These are phyloP conservation scores for Phytophthora constricta DNA, from an alignment of 352 stramenopile species.

Conservation along the genomic window DNA sequence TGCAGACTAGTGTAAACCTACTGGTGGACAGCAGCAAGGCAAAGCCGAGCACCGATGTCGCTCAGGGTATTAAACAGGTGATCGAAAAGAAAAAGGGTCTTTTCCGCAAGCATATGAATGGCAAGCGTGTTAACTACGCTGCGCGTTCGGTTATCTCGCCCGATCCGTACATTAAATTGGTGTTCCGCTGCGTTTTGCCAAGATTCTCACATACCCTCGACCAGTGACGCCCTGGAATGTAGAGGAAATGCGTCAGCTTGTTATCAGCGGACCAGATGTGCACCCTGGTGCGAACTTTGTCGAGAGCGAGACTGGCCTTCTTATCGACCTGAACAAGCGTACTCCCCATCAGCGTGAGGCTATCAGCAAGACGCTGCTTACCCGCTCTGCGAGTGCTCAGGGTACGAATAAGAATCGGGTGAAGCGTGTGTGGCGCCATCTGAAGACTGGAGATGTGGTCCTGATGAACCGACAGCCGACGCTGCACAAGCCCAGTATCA, in stretches of 20 bases:
- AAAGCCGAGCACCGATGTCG: conserved; percentile 65
- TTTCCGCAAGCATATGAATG: conserved; percentile 98
- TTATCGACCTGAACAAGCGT: conserved; percentile 96
- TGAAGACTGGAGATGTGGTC: conserved; percentile 98
- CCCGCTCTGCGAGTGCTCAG: conserved; percentile 81
- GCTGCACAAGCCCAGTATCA: conserved; percentile 99
- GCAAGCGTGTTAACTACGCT: conserved; percentile 99
- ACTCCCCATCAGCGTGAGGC: conserved; percentile 93
- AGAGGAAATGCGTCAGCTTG: conserved; percentile 95
- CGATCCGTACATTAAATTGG: conserved; percentile 99
- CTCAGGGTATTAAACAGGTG: conserved; percentile 96
- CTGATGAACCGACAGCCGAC: conserved; percentile 99
- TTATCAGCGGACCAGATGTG: conserved; percentile 95
- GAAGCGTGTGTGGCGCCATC: conserved; percentile 97
- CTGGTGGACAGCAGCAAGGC: conserved; percentile 86
- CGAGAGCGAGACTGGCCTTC: conserved; percentile 93
- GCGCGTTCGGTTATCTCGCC: conserved; percentile 99
- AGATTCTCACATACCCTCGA: conserved; percentile 97
- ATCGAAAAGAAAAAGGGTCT: conserved; percentile 99
- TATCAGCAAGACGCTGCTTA: conserved; percentile 96
- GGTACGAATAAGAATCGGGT: conserved; percentile 87
- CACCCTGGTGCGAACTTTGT: conserved; percentile 99
- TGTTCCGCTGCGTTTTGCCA: conserved; percentile 98
- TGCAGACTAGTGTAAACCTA: conserved; percentile 94
- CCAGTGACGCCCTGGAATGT: conserved; percentile 99